Percentiles rank a stretch among this genome's conserved stretches.
phyloP scores from a whole-genome alignment of 2,329 filamentous ascomycete species.

The Colletotrichum eremochloae region DNA sequence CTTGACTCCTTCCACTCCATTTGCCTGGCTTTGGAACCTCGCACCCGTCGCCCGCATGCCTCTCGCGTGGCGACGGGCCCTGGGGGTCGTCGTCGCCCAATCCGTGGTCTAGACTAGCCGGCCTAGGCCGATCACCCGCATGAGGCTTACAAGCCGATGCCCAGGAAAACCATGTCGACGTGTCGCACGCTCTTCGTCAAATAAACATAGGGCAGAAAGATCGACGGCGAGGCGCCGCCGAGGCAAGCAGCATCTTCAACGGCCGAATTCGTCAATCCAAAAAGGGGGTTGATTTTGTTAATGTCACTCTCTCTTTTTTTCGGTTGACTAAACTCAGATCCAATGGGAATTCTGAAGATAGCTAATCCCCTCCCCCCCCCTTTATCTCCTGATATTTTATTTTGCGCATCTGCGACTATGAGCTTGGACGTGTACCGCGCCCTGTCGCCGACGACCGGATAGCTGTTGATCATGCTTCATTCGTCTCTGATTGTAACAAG shows the following conservation, averaged over 20 bases:
- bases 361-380: not conserved
- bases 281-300: not conserved
- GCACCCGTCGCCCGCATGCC: not conserved
- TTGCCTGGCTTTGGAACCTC: not conserved
- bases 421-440: not conserved
- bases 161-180: constrained; percentile 6
- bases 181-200: constrained; percentile 7
- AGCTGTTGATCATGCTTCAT: constrained; percentile 11
- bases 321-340: too few relatives aligned
- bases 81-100: not conserved
- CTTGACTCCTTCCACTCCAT: constrained; percentile 15
- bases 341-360: not conserved
- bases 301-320: not conserved
- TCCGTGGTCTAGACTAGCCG: not conserved
- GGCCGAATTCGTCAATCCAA: not conserved
- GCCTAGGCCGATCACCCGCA: constrained; percentile 30
- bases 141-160: constrained; percentile 25
- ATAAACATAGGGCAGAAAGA: constrained; percentile 39
- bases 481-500: constrained; percentile 19
- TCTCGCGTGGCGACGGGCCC: constrained; percentile 11
- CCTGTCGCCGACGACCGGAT: not conserved
- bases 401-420: not conserved
- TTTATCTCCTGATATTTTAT: too few relatives aligned
- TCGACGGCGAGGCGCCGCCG: constrained; percentile 36
- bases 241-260: constrained; percentile 15